Evolutionary conservation across 2,329 filamentous ascomycete genomes (phyloP), one percentile per base, ranked within the genome.

Genomic region (Seiridium cupressi): DNA sequence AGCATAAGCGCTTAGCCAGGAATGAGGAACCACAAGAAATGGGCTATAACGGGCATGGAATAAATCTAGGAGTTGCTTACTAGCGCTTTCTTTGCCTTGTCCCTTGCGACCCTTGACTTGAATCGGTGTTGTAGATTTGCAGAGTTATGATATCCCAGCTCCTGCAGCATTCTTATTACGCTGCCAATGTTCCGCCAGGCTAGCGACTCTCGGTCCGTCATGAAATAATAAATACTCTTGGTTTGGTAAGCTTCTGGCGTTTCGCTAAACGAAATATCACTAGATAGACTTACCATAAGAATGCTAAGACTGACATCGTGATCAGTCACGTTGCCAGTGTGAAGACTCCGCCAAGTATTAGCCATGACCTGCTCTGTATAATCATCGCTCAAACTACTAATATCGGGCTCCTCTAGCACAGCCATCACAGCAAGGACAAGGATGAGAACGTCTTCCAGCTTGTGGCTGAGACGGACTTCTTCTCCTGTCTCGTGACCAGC

Each of bases 41-140:
- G 18, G 18, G 18, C 18, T 26, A 26, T 2, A 26, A 26, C 18
- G 18, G 18, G 18, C 2, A 26, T 26, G 18, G 18, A 26, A 26
- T 26, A 26, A 26, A 26, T 26, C 18, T 26, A 26, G 18, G 18
- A 26, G 18, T 26, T 26, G 18, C 18, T 26, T 26, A 26, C 18
- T 26, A 26, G 18, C 18, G 18, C 47, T 26, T 44, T 49, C 34
- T 51, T 51, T 5, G 56, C 56, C n/a, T 35, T 49, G 26, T 40
- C 44, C 26, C 36, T 49, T n/a, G 44, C 56, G 7, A 9, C 36
- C 4, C 40, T 31, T 10, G 55, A 57, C 31, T 47, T 57, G 55
- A 57, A 58, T 10, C 56, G 47, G 35, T 72, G 2, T 65, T 65
- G 46, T 77, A 76, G 10, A 72, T 76, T 48, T 76, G 73, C 8